A percentile compares a stretch with the other conserved stretches of the same genome.
Evolutionary conservation across 2,329 filamentous ascomycete genomes (phyloP).

Genomic region (Thielaviopsis euricoi): DNA sequence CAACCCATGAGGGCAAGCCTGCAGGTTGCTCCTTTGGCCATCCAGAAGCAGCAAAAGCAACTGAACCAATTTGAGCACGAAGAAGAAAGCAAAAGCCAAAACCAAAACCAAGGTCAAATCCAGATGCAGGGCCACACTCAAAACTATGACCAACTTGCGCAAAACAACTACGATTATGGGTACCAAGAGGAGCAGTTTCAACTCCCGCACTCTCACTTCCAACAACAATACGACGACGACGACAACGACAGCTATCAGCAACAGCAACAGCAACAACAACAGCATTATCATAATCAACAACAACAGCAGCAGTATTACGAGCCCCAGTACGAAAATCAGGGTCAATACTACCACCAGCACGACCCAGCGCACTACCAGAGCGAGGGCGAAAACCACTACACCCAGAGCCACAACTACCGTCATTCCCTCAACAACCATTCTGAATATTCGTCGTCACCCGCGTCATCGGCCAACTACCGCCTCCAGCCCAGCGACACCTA

Average conservation of each 20-base stretch:
- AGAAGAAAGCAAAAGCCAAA: not conserved
- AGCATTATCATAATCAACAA: not conserved
- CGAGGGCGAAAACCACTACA: not conserved
- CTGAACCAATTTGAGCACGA: not conserved
- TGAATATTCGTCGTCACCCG: not conserved
- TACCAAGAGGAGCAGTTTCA: not conserved
- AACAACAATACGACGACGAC: not conserved
- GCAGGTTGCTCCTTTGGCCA: conserved; percentile 41
- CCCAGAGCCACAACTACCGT: not conserved
- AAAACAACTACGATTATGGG: not conserved
- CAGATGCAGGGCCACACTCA: not conserved
- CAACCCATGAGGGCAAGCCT: conserved; percentile 38
- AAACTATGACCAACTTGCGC: conserved; percentile 1
- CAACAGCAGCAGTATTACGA: not conserved
- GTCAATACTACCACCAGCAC: not conserved
- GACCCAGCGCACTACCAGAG: not conserved
- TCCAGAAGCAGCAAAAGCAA: conserved; percentile 26
- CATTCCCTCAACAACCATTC: not conserved
- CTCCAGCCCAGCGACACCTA: conserved; percentile 7
- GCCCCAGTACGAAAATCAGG: not conserved
- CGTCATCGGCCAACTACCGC: conserved; percentile 14
- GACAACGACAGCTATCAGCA: too few relatives aligned
- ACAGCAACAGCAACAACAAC: not conserved
- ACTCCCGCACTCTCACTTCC: not conserved
- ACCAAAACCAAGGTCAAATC: not conserved